Conservation (phyloP, 306 rosid species). For the Ormosia emarginata region DNA sequence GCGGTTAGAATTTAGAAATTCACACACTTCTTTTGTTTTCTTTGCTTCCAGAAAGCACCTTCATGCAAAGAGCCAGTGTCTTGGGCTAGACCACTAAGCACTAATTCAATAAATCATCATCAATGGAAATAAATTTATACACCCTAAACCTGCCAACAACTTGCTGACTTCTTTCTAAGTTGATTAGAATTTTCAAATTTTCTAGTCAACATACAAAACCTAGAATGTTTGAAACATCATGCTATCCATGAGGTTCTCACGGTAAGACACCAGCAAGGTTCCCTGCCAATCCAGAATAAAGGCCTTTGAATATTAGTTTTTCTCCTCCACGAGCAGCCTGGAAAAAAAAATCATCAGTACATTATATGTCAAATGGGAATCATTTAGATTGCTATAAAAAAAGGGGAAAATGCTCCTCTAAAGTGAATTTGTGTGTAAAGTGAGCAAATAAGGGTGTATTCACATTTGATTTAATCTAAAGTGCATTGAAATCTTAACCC, state of each 20-base stretch:
- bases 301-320: conserved; percentile 71
- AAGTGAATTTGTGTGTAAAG: too few relatives aligned
- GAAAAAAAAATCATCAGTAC: conserved; percentile 7
- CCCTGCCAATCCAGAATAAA: conserved; percentile 95
- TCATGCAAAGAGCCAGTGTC: background rate
- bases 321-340: conserved; percentile 95
- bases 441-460: too few relatives aligned
- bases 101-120: conserved; percentile 2
- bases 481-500: too few relatives aligned
- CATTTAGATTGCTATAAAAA: background rate
- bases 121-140: background rate
- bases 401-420: too few relatives aligned
- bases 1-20: conserved; percentile 5
- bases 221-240: conserved; percentile 17
- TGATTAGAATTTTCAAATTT: conserved; percentile 8
- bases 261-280: conserved; percentile 96
- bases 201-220: conserved; percentile 27
- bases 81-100: conserved; percentile 2
- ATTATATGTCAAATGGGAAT: conserved; percentile 9
- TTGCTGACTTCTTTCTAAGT: conserved; percentile 8
- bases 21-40: background rate
- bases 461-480: too few relatives aligned
- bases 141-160: conserved; percentile 1
- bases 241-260: conserved; percentile 53
- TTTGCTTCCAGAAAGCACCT: background rate